These are phyloP conservation scores for Aspergillus eucalypticola DNA, from an alignment of 2,329 filamentous ascomycete genomes.

Conservation along the genomic window DNA sequence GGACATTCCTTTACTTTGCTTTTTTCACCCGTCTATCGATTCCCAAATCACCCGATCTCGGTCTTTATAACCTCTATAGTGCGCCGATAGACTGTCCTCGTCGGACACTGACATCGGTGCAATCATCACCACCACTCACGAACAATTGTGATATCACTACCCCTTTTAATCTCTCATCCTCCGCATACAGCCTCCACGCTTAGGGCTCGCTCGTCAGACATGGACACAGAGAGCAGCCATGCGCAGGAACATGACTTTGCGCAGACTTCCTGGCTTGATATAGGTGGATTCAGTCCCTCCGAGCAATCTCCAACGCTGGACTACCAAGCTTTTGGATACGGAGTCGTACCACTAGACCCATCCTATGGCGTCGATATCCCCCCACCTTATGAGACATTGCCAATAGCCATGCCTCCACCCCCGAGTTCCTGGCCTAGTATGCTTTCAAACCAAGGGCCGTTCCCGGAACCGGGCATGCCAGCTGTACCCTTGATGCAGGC, in stretches of 20 bases:
- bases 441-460: conserved; percentile 70
- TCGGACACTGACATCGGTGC: conserved; percentile 15
- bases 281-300: conserved; percentile 47
- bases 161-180: conserved; percentile 29
- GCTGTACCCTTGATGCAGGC: conserved; percentile 60
- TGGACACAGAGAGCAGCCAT: conserved; percentile 49
- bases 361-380: conserved; percentile 58
- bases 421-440: conserved; percentile 70
- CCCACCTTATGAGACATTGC: conserved; percentile 59
- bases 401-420: conserved; percentile 70
- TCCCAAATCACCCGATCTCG: conserved; percentile 7
- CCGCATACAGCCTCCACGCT: not conserved
- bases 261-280: conserved; percentile 48
- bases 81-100: conserved; percentile 15
- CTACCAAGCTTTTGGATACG: conserved; percentile 66
- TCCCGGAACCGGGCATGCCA: conserved; percentile 62
- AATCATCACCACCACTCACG: conserved; percentile 3
- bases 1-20: conserved; percentile 13
- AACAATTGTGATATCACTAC: conserved; percentile 19
- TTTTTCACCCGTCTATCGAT: conserved; percentile 13
- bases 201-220: conserved; percentile 24
- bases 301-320: conserved; percentile 73
- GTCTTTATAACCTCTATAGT: conserved; percentile 10
- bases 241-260: conserved; percentile 47
- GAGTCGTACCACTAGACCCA: conserved; percentile 60